phyloP scores from a whole-genome alignment of 306 rosid species.

The Prunus persica region DNA sequence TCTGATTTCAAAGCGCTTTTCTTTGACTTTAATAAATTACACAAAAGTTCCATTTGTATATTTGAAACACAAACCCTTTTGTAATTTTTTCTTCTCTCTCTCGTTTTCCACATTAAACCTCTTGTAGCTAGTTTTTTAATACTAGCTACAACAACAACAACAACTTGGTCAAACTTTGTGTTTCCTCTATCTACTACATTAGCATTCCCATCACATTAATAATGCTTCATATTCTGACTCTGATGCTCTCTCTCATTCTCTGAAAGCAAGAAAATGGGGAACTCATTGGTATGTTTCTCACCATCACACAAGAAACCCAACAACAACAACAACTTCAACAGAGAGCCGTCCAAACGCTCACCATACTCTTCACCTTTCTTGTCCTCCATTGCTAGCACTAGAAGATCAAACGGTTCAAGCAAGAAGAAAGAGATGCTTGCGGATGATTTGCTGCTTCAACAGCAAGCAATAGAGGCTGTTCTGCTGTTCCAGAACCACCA shows the following conservation, averaged over 20 bases:
- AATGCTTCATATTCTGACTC: neutral
- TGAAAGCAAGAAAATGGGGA: conserved; percentile 17
- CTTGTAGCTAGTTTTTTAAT: neutral
- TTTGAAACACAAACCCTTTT: too few species aligned
- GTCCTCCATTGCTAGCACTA: neutral
- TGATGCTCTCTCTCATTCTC: neutral
- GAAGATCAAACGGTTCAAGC: neutral
- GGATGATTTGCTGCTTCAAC: conserved; percentile 17
- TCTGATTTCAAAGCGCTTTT: neutral
- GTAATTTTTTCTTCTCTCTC: neutral
- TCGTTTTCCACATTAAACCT: neutral
- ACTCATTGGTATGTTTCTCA: conserved; percentile 24
- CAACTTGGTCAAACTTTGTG: conserved; percentile 17
- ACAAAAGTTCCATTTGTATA: too few species aligned
- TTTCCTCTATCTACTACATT: neutral
- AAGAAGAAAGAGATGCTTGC: conserved; percentile 4
- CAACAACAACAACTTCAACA: neutral
- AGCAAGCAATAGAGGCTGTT: conserved; percentile 31
- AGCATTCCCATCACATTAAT: neutral
- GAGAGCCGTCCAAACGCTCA: conserved; percentile 8
- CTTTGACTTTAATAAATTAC: neutral
- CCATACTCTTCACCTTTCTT: conserved; percentile 5
- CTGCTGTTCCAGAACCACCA: conserved; percentile 25
- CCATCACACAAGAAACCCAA: neutral
- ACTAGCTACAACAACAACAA: neutral